Conservation (phyloP, 305 asterid genomes). For the Striga hermonthica region DNA sequence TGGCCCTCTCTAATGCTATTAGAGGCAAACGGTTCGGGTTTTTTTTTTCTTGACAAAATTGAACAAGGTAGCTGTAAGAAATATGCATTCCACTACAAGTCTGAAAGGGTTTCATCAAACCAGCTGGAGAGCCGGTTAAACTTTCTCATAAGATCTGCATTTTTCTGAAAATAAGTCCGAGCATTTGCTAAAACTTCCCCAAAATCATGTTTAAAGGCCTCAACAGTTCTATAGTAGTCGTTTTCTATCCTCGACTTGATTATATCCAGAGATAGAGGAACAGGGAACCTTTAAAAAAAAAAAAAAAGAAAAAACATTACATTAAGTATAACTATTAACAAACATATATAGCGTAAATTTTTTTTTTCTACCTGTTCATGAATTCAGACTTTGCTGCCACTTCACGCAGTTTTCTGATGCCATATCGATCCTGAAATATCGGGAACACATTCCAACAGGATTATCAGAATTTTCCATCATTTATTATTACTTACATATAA, state of each 20-base stretch:
- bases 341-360: not conserved
- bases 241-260: conserved; percentile 64
- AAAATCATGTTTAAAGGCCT: conserved; percentile 65
- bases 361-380: conserved; percentile 60
- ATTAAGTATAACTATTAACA: conserved; percentile 13
- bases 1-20: no score
- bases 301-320: not conserved
- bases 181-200: conserved; percentile 63
- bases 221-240: conserved; percentile 61
- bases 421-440: conserved; percentile 67
- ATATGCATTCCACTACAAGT: conserved; percentile 26
- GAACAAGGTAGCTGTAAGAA: no score
- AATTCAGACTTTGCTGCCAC: conserved; percentile 61
- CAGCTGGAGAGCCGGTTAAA: conserved; percentile 49
- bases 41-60: no score
- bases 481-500: not conserved
- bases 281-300: conserved; percentile 64
- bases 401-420: conserved; percentile 62
- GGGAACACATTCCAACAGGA: conserved; percentile 30
- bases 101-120: conserved; percentile 41
- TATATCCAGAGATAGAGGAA: conserved; percentile 68
- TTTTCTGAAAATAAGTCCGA: conserved; percentile 49
- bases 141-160: conserved; percentile 52
- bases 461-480: conserved; percentile 18
- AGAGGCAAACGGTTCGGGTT: no score